Evolutionary conservation across 2,329 filamentous ascomycete species (phyloP), one percentile per base, ranked within the genome.

Genomic region (Didymella lethalis): DNA sequence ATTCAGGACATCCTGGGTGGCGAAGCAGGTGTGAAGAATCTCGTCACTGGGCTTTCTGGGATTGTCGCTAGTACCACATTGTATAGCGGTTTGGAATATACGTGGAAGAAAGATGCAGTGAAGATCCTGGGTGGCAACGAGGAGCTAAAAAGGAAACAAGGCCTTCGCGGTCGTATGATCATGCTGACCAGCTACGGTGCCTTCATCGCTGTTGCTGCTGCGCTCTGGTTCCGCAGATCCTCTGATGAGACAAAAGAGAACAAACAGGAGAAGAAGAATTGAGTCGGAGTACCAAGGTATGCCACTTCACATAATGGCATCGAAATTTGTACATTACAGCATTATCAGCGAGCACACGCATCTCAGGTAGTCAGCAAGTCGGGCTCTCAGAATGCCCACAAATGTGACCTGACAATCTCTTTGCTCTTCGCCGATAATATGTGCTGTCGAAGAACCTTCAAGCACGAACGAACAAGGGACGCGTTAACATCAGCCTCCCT

Each of bases 41-140:
- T 75, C 41, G 75, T 75, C 46, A 66, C 59, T 25, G 66, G 70
- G 14, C 75, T 80, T 66, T 94, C 91, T 72, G 94, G 91, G 68
- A 78, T 96, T 14, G 94, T 99, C 2, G 93, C 93, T 0, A 86
- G 84, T 0, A 99, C 95, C 4, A 99, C 95, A 0, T 79, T 96
- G 6, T 98, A 93, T 91, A 97, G 93, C 63, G 95, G 95, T 7
- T 83, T 93, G 14, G 97, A 93, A 76, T 99, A 99, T 75, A 84
- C 96, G 7, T 96, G 90, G 75, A 91, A 88, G 66, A 97, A 95
- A 75, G 90, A 96, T 69, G 94, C 93, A 0, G 93, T 98, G 31
- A 96, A 90, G 76, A 97, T 98, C 55, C 76, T 98, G 41, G 81
- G 81, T 0, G 71, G 75, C 18, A 75, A 83, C 57, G 81, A 82